These are phyloP conservation scores for Cladosporium sp. DNA, from an alignment of 2,329 filamentous ascomycete genomes.

Conservation along the genomic window DNA sequence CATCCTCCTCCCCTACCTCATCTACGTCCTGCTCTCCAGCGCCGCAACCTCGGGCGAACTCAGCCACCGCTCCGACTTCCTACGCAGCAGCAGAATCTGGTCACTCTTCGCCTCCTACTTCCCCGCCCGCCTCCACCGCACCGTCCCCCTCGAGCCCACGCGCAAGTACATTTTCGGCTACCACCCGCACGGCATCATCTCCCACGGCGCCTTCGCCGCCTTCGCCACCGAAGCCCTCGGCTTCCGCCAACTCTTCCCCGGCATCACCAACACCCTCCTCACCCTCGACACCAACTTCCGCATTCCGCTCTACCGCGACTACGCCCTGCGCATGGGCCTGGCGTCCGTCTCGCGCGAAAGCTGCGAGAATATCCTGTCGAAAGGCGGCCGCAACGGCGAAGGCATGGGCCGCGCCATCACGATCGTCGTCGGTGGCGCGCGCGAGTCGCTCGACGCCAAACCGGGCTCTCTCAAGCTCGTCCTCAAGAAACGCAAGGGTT, in stretches of 20 bases:
- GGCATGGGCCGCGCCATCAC: slow-evolving; percentile 95
- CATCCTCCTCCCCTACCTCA: slow-evolving; percentile 66
- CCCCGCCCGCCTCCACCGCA: slow-evolving; percentile 81
- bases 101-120: slow-evolving; percentile 89
- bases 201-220: slow-evolving; percentile 87
- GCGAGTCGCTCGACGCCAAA: slow-evolving; percentile 84
- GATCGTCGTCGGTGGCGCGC: slow-evolving; percentile 88
- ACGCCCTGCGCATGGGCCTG: slow-evolving; percentile 82
- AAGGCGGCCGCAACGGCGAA: slow-evolving; percentile 69
- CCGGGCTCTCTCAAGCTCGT: slow-evolving; percentile 74
- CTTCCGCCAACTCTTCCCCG: slow-evolving; percentile 82
- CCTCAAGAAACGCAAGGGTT: slow-evolving; percentile 79
- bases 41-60: slow-evolving; percentile 72
- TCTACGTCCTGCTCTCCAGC: slow-evolving; percentile 77
- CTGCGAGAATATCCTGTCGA: slow-evolving; percentile 80
- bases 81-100: slow-evolving; percentile 74
- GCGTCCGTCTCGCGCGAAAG: slow-evolving; percentile 86
- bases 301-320: slow-evolving; percentile 89
- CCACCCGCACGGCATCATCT: slow-evolving; percentile 96
- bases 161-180: slow-evolving; percentile 97
- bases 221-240: slow-evolving; percentile 88
- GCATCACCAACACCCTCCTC: slow-evolving; percentile 87
- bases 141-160: slow-evolving; percentile 68
- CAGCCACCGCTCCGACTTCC: slow-evolving; percentile 66
- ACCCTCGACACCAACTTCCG: slow-evolving; percentile 96